Percentiles rank a stretch among this genome's conserved stretches.
phyloP scores from a whole-genome alignment of 2,329 filamentous ascomycete genomes.

The Cladophialophora bantiana region DNA sequence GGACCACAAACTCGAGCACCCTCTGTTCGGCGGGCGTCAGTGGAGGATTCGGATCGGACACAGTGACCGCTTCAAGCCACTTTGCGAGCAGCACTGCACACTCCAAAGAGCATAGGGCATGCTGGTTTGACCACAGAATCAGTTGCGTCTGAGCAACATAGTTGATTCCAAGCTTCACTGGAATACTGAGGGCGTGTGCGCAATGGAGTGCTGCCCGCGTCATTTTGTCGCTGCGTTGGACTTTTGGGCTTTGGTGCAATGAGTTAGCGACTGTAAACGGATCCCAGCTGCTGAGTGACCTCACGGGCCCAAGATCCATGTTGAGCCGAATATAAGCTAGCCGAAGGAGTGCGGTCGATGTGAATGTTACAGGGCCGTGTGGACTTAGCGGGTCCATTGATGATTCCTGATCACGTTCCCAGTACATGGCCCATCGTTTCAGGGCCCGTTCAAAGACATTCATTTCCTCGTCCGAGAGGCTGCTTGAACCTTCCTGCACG shows the following conservation, averaged over 20 bases:
- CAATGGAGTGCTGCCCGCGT: conserved; percentile 60
- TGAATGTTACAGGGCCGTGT: conserved; percentile 69
- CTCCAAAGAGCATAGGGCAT: conserved; percentile 62
- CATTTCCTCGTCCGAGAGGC: conserved; percentile 35
- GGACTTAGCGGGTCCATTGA: conserved; percentile 42
- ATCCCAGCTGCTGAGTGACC: conserved; percentile 68
- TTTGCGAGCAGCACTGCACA: conserved; percentile 63
- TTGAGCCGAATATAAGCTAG: conserved; percentile 59
- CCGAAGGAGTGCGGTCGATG: conserved; percentile 68
- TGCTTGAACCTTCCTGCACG: conserved; percentile 47
- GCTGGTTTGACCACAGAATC: conserved; percentile 65
- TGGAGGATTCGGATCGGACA: not conserved
- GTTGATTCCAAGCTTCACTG: conserved; percentile 62
- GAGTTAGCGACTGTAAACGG: conserved; percentile 65
- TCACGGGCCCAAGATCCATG: conserved; percentile 39
- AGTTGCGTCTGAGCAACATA: conserved; percentile 63
- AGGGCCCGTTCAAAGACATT: conserved; percentile 46
- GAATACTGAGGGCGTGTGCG: conserved; percentile 63
- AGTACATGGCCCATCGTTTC: conserved; percentile 49
- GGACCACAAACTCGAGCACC: conserved; percentile 18
- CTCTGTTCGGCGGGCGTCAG: conserved; percentile 16
- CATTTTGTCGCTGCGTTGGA: conserved; percentile 11
- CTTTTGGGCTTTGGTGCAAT: conserved; percentile 55
- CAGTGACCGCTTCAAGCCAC: conserved; percentile 19
- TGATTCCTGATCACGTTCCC: conserved; percentile 50